These are phyloP conservation scores for Arachis monticola DNA, from an alignment of 331 rosid species.

Conservation along the genomic window DNA sequence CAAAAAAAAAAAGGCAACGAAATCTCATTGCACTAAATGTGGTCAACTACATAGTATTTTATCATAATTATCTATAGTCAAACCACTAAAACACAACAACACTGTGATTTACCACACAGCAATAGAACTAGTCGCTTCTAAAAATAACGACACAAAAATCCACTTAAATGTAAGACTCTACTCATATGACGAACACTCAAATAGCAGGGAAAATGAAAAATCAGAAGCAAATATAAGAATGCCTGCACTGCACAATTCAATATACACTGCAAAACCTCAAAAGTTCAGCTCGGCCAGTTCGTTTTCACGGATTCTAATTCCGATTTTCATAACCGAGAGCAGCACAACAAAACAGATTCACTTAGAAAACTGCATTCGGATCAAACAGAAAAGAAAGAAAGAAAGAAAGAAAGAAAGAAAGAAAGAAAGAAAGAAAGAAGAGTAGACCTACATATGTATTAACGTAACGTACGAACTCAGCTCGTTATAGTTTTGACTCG, in stretches of 20 bases:
- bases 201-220: neutral
- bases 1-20: slow-evolving; percentile 17
- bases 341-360: neutral
- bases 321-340: neutral
- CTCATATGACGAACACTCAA: slow-evolving; percentile 13
- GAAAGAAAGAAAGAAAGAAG: too few relatives aligned
- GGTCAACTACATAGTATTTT: neutral
- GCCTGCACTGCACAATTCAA: slow-evolving; percentile 16
- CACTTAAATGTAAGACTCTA: slow-evolving; percentile 19
- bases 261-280: neutral
- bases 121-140: slow-evolving; percentile 22
- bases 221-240: slow-evolving; percentile 9
- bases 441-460: slow-evolving; percentile 1
- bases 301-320: slow-evolving; percentile 10
- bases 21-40: neutral
- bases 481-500: slow-evolving; percentile 29
- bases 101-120: neutral
- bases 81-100: slow-evolving; percentile 1
- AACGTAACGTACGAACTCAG: slow-evolving; percentile 23
- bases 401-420: too few relatives aligned
- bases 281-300: neutral
- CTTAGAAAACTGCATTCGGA: slow-evolving; percentile 36
- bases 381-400: slow-evolving; percentile 18
- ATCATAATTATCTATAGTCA: neutral
- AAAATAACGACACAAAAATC: slow-evolving; percentile 24